Evolutionary conservation across 768 basidiomycete species (phyloP).

Genomic region (Auriscalpium orientale): DNA sequence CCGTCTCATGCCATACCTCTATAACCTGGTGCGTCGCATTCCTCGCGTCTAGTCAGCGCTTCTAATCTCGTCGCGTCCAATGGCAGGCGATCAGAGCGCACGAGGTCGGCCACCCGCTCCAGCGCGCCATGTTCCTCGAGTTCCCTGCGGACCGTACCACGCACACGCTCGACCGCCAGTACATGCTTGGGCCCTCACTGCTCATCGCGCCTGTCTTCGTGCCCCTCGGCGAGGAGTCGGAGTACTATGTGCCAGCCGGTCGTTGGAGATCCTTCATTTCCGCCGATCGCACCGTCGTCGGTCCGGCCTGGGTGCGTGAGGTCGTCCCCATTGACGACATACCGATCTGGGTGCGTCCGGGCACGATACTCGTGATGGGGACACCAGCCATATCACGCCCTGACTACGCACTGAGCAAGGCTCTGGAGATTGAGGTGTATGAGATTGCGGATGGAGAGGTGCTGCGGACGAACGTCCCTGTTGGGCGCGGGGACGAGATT

Average conservation of each 20-base stretch:
- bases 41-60: not conserved
- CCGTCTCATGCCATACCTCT: conserved; percentile 69
- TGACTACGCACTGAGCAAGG: conserved; percentile 50
- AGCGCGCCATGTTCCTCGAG: conserved; percentile 62
- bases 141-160: conserved; percentile 53
- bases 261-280: conserved; percentile 56
- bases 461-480: conserved; percentile 34
- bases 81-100: conserved; percentile 45
- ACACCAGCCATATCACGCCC: conserved; percentile 43
- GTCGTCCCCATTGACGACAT: conserved; percentile 56
- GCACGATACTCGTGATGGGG: conserved; percentile 51
- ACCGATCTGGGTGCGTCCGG: conserved; percentile 59
- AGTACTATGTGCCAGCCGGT: conserved; percentile 56
- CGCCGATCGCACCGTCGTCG: conserved; percentile 43
- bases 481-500: conserved; percentile 32
- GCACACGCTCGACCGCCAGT: conserved; percentile 53
- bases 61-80: not conserved
- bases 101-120: conserved; percentile 45
- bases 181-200: conserved; percentile 49
- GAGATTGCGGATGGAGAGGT: conserved; percentile 38
- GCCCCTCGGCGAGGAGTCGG: conserved; percentile 41
- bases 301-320: conserved; percentile 57
- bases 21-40: conserved; percentile 36
- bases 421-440: conserved; percentile 46
- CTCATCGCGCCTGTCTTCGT: conserved; percentile 60